Conservation (phyloP, 2,329 filamentous ascomycete genomes). For the Aspergillus sp. region DNA sequence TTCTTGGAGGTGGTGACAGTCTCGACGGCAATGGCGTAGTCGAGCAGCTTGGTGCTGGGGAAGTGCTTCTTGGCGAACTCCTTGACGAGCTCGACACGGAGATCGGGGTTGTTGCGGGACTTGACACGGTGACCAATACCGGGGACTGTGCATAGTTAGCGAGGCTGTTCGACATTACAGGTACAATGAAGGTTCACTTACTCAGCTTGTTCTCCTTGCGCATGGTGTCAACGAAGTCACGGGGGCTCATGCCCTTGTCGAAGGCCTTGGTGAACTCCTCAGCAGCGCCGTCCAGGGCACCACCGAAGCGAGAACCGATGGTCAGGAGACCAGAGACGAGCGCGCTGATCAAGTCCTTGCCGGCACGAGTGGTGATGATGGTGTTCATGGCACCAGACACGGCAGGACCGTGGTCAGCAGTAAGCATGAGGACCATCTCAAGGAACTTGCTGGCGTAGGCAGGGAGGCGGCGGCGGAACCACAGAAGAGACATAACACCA, state of each 20-base stretch:
- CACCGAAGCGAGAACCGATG: slow-evolving; percentile 97
- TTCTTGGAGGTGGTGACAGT: slow-evolving; percentile 99
- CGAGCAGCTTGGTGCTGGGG: slow-evolving; percentile 95
- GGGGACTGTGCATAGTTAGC: slow-evolving; percentile 61
- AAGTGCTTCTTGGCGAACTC: slow-evolving; percentile 98
- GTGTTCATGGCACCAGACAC: slow-evolving; percentile 99
- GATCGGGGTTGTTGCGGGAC: slow-evolving; percentile 99
- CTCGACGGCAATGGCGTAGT: slow-evolving; percentile 97
- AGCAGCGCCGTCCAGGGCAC: slow-evolving; percentile 94
- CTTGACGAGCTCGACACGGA: slow-evolving; percentile 99
- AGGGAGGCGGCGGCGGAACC: slow-evolving; percentile 98
- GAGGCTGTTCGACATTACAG: neutral
- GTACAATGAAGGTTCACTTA: slow-evolving; percentile 43
- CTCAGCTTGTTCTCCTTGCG: slow-evolving; percentile 99
- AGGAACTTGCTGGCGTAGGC: slow-evolving; percentile 97
- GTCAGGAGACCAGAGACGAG: slow-evolving; percentile 96
- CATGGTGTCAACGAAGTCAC: slow-evolving; percentile 99
- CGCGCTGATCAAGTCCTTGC: slow-evolving; percentile 96
- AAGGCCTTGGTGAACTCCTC: slow-evolving; percentile 98
- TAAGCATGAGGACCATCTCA: slow-evolving; percentile 99
- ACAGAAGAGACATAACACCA: slow-evolving; percentile 98
- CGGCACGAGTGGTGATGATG: slow-evolving; percentile 98
- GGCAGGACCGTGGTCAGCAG: slow-evolving; percentile 96
- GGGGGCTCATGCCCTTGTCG: slow-evolving; percentile 95
- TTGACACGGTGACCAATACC: slow-evolving; percentile 99